Percentiles rank a stretch among this genome's conserved stretches.
These are phyloP conservation scores for Ophiostoma piceae DNA, from an alignment of 2,329 filamentous ascomycete species.

Conservation along the genomic window DNA sequence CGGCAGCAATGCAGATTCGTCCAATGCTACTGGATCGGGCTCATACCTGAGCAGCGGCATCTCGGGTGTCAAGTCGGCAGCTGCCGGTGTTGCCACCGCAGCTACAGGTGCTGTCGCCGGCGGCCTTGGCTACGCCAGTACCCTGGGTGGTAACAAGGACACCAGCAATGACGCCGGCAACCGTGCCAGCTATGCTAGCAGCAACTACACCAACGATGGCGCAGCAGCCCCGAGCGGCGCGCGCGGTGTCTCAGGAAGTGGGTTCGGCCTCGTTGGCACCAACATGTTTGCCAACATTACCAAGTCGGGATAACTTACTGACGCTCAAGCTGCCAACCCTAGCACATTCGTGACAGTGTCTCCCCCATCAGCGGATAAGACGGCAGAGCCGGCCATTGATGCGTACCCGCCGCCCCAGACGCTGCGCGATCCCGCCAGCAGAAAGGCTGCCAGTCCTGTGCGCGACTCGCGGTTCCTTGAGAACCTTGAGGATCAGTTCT, in stretches of 20 bases:
- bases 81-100: background rate
- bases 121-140: background rate
- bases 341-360: conserved; percentile 14
- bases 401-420: conserved; percentile 28
- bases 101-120: background rate
- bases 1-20: background rate
- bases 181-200: conserved; percentile 21
- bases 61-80: background rate
- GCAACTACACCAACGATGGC: conserved; percentile 26
- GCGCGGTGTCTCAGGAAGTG: conserved; percentile 13
- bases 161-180: background rate
- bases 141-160: background rate
- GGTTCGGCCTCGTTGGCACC: conserved; percentile 16
- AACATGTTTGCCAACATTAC: conserved; percentile 15
- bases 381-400: conserved; percentile 26
- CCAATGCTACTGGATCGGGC: background rate
- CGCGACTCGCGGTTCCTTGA: conserved; percentile 49
- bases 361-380: background rate
- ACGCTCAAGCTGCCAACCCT: background rate
- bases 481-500: conserved; percentile 37
- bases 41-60: background rate
- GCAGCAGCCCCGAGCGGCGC: conserved; percentile 12
- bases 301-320: conserved; percentile 12
- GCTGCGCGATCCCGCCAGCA: conserved; percentile 29
- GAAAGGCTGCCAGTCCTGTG: conserved; percentile 39